These are phyloP conservation scores for Metschnikowia shivogae DNA, from an alignment of 805 yeast genomes.

Conservation along the genomic window DNA sequence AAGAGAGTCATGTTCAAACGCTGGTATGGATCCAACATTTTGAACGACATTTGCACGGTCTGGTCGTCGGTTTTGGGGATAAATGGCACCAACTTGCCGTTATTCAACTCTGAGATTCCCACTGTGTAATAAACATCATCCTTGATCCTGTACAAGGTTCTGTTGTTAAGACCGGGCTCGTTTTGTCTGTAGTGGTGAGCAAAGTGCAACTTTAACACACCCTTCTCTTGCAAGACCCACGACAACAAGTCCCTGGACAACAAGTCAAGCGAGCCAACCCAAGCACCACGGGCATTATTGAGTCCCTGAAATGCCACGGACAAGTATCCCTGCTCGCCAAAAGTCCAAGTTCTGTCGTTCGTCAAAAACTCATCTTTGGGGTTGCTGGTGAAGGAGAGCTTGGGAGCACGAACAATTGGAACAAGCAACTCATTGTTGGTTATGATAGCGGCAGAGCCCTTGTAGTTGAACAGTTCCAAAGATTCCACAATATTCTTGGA, in stretches of 20 bases:
- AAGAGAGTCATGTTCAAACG: constrained; percentile 58
- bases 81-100: constrained; percentile 69
- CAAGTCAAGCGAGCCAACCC: constrained; percentile 72
- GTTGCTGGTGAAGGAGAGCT: constrained; percentile 55
- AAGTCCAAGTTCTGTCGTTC: constrained; percentile 59
- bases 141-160: constrained; percentile 61
- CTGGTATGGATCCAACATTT: constrained; percentile 93
- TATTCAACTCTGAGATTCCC: constrained; percentile 42
- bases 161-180: constrained; percentile 33
- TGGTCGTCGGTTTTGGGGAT: constrained; percentile 32
- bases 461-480: constrained; percentile 17
- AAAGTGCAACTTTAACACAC: constrained; percentile 54
- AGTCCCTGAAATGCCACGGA: constrained; percentile 76
- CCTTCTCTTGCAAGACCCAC: constrained; percentile 75
- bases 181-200: constrained; percentile 53
- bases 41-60: constrained; percentile 77
- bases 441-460: constrained; percentile 66
- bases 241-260: constrained; percentile 33
- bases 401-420: constrained; percentile 66
- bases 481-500: constrained; percentile 17
- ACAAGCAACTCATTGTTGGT: constrained; percentile 64
- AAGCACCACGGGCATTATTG: constrained; percentile 69
- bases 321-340: constrained; percentile 74
- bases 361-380: constrained; percentile 42
- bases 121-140: constrained; percentile 60